These are phyloP conservation scores for Magnaporthiopsis rhizophila DNA, from an alignment of 2,329 filamentous ascomycete species.

Conservation along the genomic window DNA sequence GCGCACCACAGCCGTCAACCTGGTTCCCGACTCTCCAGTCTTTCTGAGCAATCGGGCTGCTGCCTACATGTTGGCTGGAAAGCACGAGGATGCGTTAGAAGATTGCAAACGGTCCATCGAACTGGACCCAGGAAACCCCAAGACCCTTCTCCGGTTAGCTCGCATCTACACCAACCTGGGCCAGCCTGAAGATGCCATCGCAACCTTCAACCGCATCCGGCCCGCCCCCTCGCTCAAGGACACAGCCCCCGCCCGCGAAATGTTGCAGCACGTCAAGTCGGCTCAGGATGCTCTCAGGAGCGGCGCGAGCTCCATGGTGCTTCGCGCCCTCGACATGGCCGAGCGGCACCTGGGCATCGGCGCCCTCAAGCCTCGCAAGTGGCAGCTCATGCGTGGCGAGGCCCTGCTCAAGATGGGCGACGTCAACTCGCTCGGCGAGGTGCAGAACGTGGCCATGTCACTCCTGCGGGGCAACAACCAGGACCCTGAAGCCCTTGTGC, in stretches of 20 bases:
- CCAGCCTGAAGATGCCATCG: conserved; percentile 76
- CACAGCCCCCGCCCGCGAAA: conserved; percentile 70
- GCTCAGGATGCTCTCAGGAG: conserved; percentile 69
- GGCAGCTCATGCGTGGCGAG: conserved; percentile 87
- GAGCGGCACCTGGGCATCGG: conserved; percentile 68
- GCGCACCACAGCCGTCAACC: conserved; percentile 68
- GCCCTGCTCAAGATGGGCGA: conserved; percentile 90
- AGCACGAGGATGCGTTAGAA: conserved; percentile 72
- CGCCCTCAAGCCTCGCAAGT: conserved; percentile 81
- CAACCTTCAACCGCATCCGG: conserved; percentile 71
- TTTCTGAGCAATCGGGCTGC: conserved; percentile 94
- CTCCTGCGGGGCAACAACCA: conserved; percentile 79
- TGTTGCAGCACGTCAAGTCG: conserved; percentile 73
- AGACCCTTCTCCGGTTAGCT: conserved; percentile 80
- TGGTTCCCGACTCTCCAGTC: conserved; percentile 76
- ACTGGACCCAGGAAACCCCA: conserved; percentile 76
- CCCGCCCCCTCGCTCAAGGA: conserved; percentile 80
- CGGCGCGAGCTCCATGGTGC: conserved; percentile 80
- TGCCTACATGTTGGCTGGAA: conserved; percentile 81
- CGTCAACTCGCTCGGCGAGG: conserved; percentile 80
- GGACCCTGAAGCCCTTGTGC: conserved; percentile 87
- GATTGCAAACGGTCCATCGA: conserved; percentile 79
- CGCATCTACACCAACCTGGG: conserved; percentile 86
- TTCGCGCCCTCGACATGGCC: conserved; percentile 86
- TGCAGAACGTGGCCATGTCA: conserved; percentile 85